These are phyloP conservation scores for Ricinus communis DNA, from an alignment of 345 rosid genomes.

Conservation along the genomic window DNA sequence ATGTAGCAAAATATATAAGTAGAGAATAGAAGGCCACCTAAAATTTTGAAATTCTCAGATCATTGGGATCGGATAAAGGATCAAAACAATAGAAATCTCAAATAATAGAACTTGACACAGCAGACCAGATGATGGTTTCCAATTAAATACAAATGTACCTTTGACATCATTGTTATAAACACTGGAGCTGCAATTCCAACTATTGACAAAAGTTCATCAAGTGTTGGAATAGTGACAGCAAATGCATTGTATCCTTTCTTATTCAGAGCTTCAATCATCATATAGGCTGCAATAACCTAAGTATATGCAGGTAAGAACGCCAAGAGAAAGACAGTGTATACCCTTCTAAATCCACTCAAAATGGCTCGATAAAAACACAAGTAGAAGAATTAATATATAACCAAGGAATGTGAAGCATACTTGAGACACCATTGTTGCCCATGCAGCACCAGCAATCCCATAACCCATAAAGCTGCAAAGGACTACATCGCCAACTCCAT, in stretches of 20 bases:
- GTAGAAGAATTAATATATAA: background rate
- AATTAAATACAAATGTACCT: slow-evolving; percentile 37
- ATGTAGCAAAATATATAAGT: slow-evolving; percentile 72
- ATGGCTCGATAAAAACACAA: background rate
- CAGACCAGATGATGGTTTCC: background rate
- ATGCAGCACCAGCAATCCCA: slow-evolving; percentile 94
- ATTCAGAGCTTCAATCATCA: slow-evolving; percentile 77
- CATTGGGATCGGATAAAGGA: background rate
- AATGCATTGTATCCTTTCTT: slow-evolving; percentile 68
- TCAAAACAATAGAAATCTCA: slow-evolving; percentile 18
- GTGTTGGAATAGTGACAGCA: slow-evolving; percentile 60
- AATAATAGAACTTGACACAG: background rate
- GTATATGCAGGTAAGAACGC: slow-evolving; percentile 2
- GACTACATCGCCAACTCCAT: slow-evolving; percentile 70
- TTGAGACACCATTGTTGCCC: slow-evolving; percentile 95
- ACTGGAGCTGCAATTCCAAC: slow-evolving; percentile 77
- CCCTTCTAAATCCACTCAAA: background rate
- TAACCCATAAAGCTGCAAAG: slow-evolving; percentile 74
- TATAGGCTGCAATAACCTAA: slow-evolving; percentile 75
- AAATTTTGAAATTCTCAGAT: slow-evolving; percentile 21
- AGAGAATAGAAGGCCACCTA: slow-evolving; percentile 81
- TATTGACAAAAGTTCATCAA: slow-evolving; percentile 51
- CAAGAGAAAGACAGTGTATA: background rate
- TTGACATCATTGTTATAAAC: slow-evolving; percentile 67
- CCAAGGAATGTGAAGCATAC: slow-evolving; percentile 35